These are phyloP conservation scores for Hymenoscyphus albidus DNA, from an alignment of 2,329 filamentous ascomycete genomes.

Conservation along the genomic window DNA sequence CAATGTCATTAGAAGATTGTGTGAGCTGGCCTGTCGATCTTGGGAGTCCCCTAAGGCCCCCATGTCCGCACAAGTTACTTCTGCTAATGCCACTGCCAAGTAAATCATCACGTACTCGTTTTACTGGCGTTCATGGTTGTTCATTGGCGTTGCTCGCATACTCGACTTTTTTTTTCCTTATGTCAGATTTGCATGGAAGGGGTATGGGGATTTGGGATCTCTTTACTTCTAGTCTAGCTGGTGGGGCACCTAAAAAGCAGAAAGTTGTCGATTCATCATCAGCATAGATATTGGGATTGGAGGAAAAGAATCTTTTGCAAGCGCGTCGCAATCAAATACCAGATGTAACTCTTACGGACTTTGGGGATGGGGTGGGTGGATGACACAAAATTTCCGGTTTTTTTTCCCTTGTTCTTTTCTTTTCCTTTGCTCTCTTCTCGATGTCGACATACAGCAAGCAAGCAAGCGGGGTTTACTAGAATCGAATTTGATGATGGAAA, in stretches of 20 bases:
- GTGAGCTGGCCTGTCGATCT: conserved; percentile 58
- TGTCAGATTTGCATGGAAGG: conserved; percentile 22
- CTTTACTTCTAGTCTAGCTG: conserved; percentile 10
- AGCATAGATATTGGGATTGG: conserved; percentile 9
- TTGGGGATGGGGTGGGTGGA: conserved; percentile 3
- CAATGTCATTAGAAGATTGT: conserved; percentile 67
- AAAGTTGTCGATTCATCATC: neutral
- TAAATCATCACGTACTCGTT: conserved; percentile 6
- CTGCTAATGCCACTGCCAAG: conserved; percentile 13
- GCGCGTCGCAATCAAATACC: conserved; percentile 7
- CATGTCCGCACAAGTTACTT: conserved; percentile 13
- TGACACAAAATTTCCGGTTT: conserved; percentile 6
- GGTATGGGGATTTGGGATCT: conserved; percentile 12
- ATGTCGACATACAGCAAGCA: neutral
- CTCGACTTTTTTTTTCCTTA: conserved; percentile 12
- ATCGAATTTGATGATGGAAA: neutral
- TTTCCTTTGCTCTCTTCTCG: neutral
- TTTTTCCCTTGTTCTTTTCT: neutral
- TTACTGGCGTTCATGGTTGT: conserved; percentile 13
- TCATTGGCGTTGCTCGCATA: conserved; percentile 25
- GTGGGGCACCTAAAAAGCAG: conserved; percentile 9
- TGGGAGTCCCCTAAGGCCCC: conserved; percentile 26
- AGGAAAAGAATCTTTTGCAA: conserved; percentile 11
- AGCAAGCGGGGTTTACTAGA: neutral
- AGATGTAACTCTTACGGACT: conserved; percentile 19